Conservation (phyloP, 2,329 filamentous ascomycete genomes). For the Xylaria sp. region DNA sequence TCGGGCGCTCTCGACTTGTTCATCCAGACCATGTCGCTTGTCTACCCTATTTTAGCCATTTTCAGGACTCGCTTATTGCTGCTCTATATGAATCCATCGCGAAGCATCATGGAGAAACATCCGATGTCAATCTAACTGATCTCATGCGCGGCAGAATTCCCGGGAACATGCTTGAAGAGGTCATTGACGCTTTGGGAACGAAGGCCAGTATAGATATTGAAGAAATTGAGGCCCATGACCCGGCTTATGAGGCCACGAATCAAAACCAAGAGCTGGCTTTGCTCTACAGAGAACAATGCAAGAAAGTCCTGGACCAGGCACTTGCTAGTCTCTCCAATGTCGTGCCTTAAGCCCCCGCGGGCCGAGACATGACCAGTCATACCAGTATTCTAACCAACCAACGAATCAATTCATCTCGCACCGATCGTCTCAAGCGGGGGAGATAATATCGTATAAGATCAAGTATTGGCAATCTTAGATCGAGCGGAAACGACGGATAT, state of each 20-base stretch:
- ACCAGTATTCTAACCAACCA: not conserved
- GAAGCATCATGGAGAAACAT: conserved; percentile 11
- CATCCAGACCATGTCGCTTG: conserved; percentile 30
- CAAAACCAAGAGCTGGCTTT: conserved; percentile 44
- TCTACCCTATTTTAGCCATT: conserved; percentile 42
- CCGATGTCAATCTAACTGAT: conserved; percentile 30
- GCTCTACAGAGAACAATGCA: conserved; percentile 46
- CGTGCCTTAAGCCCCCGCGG: conserved; percentile 3
- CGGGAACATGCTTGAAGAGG: conserved; percentile 35
- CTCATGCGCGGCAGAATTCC: conserved; percentile 42
- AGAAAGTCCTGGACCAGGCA: conserved; percentile 42
- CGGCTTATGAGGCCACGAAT: conserved; percentile 36
- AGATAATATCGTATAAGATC: not conserved
- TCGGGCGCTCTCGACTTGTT: conserved; percentile 39
- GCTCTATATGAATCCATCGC: conserved; percentile 40
- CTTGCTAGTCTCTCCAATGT: conserved; percentile 29
- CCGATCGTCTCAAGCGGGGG: not conserved
- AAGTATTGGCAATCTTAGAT: not conserved
- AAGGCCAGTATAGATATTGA: conserved; percentile 41
- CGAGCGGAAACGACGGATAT: not conserved
- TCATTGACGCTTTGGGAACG: conserved; percentile 33
- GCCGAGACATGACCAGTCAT: not conserved
- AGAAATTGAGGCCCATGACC: conserved; percentile 41
- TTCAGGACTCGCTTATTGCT: conserved; percentile 50
- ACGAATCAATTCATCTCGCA: not conserved